These are phyloP conservation scores for Bipolaris zeicola DNA, from an alignment of 2,329 filamentous ascomycete genomes.

Conservation along the genomic window DNA sequence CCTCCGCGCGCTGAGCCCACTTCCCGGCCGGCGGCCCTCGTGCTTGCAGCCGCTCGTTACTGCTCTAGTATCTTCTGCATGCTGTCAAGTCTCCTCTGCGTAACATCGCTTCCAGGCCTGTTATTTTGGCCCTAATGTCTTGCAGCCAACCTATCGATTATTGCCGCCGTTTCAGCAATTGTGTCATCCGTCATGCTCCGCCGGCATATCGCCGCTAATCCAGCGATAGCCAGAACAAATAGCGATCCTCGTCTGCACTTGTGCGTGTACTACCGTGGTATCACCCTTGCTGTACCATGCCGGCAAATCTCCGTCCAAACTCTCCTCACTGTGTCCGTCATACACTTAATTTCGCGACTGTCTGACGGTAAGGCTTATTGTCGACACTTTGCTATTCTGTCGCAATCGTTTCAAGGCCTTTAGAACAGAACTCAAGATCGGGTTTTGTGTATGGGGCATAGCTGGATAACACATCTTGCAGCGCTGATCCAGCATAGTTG, in stretches of 20 bases:
- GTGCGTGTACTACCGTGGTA: conserved; percentile 15
- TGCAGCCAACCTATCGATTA: conserved; percentile 32
- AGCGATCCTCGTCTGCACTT: conserved; percentile 5
- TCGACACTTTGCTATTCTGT: conserved; percentile 1
- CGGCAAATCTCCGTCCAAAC: conserved; percentile 6
- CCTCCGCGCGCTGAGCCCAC: conserved; percentile 25
- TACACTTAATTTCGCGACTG: conserved; percentile 16
- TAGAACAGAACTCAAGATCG: neutral
- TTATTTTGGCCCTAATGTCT: conserved; percentile 31
- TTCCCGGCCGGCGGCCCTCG: conserved; percentile 36
- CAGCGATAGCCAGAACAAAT: conserved; percentile 23
- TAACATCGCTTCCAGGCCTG: conserved; percentile 34
- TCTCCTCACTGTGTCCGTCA: conserved; percentile 20
- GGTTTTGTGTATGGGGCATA: neutral
- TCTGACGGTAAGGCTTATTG: conserved; percentile 7
- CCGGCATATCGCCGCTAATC: conserved; percentile 24
- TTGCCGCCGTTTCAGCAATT: conserved; percentile 24
- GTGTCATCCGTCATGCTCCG: conserved; percentile 24
- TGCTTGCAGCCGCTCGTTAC: conserved; percentile 28
- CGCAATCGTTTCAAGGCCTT: neutral
- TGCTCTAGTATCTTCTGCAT: conserved; percentile 25
- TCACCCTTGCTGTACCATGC: conserved; percentile 22
- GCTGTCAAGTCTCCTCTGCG: conserved; percentile 34
- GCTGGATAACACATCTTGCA: conserved; percentile 3
- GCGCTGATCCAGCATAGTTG: conserved; percentile 5